phyloP scores from a whole-genome alignment of 2,329 filamentous ascomycete species.

The Microcera coccophila region DNA sequence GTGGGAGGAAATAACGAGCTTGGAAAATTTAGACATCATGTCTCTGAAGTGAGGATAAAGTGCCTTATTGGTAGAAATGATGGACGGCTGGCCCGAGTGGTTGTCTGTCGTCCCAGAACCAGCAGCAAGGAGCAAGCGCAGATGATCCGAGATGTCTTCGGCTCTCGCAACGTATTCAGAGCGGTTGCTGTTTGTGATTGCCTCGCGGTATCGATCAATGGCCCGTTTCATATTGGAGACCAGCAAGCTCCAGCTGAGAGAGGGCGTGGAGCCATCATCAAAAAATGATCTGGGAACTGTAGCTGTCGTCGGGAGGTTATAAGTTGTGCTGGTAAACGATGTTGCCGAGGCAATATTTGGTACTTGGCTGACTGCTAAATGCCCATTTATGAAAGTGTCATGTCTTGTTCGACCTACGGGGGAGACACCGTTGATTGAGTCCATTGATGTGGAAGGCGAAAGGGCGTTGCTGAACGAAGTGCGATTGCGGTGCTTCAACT shows the following conservation, averaged over 20 bases:
- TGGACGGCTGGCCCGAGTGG: constrained; percentile 97
- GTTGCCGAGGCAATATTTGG: constrained; percentile 57
- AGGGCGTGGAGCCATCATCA: constrained; percentile 76
- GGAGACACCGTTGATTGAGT: constrained; percentile 73
- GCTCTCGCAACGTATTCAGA: constrained; percentile 89
- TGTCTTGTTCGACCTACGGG: constrained; percentile 54
- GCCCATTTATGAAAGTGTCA: constrained; percentile 50
- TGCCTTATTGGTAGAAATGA: constrained; percentile 96
- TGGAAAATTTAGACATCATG: constrained; percentile 99
- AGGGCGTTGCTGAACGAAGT: constrained; percentile 67
- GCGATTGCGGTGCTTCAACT: constrained; percentile 62
- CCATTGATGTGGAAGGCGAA: constrained; percentile 85
- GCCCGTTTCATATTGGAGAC: constrained; percentile 90
- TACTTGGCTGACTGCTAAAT: constrained; percentile 35
- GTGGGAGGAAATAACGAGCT: constrained; percentile 94
- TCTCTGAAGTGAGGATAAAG: constrained; percentile 96
- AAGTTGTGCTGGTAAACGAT: constrained; percentile 57
- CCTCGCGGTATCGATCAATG: constrained; percentile 84
- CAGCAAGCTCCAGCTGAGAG: constrained; percentile 83
- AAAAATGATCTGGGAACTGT: constrained; percentile 79
- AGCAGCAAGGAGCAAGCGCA: constrained; percentile 87
- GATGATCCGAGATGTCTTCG: constrained; percentile 97
- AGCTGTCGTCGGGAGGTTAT: constrained; percentile 54
- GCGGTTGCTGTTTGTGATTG: constrained; percentile 76
- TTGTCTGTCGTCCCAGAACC: constrained; percentile 98